Evolutionary conservation across 345 rosid genomes (phyloP).

Genomic region (Salix purpurea): DNA sequence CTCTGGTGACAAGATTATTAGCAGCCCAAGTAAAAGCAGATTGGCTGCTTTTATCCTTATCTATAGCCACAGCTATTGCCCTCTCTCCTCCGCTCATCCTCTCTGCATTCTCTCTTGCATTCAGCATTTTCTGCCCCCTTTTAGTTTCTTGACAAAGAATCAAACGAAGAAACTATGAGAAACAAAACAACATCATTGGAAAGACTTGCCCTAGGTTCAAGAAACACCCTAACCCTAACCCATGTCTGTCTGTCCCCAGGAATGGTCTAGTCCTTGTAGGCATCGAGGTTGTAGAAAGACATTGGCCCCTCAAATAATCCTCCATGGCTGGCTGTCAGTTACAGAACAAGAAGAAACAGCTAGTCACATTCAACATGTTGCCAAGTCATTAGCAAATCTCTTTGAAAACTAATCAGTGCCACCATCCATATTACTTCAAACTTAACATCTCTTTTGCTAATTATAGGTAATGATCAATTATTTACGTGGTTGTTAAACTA

Average conservation of each 20-base stretch:
- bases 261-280: background rate
- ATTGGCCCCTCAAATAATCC: background rate
- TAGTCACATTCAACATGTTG: background rate
- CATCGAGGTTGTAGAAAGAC: background rate
- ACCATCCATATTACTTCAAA: background rate
- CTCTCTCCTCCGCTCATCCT: background rate
- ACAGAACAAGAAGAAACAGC: background rate
- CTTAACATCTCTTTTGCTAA: background rate
- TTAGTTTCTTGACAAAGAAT: background rate
- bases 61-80: constrained; percentile 17
- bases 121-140: background rate
- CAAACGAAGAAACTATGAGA: background rate
- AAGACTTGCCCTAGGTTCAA: background rate
- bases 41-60: constrained; percentile 20
- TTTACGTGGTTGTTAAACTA: background rate
- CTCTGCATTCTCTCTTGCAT: background rate
- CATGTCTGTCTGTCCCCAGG: background rate
- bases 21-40: constrained; percentile 22
- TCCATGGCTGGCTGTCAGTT: background rate
- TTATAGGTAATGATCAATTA: background rate
- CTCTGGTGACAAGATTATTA: constrained; percentile 7
- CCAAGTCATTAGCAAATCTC: background rate
- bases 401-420: background rate
- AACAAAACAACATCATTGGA: background rate
- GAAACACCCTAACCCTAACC: background rate